These are phyloP conservation scores for Fusarium siculi DNA, from an alignment of 2,329 filamentous ascomycete species.

Conservation along the genomic window DNA sequence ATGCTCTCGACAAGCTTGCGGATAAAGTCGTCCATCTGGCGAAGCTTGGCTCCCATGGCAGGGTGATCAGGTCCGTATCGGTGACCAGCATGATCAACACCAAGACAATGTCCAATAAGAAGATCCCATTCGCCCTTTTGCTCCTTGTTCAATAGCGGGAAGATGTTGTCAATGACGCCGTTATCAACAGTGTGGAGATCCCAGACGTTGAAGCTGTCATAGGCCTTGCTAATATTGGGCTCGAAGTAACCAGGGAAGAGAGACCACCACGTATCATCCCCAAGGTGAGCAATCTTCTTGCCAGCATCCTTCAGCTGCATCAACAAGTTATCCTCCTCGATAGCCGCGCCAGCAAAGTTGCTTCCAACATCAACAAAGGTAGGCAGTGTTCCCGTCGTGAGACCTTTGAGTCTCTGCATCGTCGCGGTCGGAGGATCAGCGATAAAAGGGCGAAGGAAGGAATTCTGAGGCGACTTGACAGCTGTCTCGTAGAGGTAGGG, in stretches of 20 bases:
- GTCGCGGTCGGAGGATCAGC: conserved; percentile 96
- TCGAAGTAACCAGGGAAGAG: conserved; percentile 96
- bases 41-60: conserved; percentile 90
- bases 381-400: conserved; percentile 94
- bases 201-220: conserved; percentile 99
- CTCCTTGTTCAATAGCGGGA: conserved; percentile 77
- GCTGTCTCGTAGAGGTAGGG: conserved; percentile 89
- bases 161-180: conserved; percentile 90
- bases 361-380: conserved; percentile 95
- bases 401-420: conserved; percentile 88
- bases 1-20: conserved; percentile 75
- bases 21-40: conserved; percentile 89
- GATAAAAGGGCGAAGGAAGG: conserved; percentile 93
- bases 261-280: conserved; percentile 97
- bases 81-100: conserved; percentile 97
- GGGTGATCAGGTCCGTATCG: conserved; percentile 93
- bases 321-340: conserved; percentile 88
- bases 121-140: conserved; percentile 85
- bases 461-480: conserved; percentile 77
- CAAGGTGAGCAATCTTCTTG: conserved; percentile 87
- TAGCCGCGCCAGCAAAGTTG: conserved; percentile 94
- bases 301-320: conserved; percentile 72
- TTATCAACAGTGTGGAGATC: conserved; percentile 97
- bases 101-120: conserved; percentile 92
- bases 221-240: conserved; percentile 83